Evolutionary conservation across 176 grass and related monocot species (phyloP).

Genomic region (Bromus sterilis): DNA sequence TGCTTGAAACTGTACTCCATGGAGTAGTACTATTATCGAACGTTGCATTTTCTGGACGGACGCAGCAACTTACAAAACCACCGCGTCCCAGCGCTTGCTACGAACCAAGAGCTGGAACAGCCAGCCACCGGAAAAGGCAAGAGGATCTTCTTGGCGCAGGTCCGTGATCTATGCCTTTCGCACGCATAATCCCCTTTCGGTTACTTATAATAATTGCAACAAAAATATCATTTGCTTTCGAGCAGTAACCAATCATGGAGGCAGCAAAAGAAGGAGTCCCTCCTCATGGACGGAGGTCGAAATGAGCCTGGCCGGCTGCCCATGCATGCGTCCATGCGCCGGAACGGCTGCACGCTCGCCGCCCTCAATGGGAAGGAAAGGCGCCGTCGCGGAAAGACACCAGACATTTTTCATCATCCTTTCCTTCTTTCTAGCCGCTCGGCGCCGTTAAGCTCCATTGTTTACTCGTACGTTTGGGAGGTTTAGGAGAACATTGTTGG

Average conservation of each 20-base stretch:
- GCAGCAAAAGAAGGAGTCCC: background rate
- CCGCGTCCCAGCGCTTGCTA: background rate
- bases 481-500: no score
- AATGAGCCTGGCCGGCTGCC: background rate
- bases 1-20: no score
- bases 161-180: background rate
- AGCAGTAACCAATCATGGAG: background rate
- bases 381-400: background rate
- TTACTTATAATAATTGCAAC: background rate
- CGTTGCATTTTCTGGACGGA: no score
- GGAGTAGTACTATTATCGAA: no score
- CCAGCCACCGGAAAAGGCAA: no score
- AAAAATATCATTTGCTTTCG: background rate
- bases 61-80: no score
- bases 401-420: background rate
- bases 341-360: conserved; percentile 11
- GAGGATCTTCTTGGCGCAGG: background rate
- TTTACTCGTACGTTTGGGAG: no score
- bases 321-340: no score
- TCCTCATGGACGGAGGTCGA: background rate
- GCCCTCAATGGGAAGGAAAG: background rate
- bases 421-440: background rate
- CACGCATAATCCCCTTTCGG: background rate
- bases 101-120: background rate
- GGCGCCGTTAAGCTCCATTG: conserved; percentile 20